A percentile compares a stretch with the other conserved stretches of the same genome.
Evolutionary conservation across 148 eudicot species (phyloP).

Genomic region (Cornus controversa): DNA sequence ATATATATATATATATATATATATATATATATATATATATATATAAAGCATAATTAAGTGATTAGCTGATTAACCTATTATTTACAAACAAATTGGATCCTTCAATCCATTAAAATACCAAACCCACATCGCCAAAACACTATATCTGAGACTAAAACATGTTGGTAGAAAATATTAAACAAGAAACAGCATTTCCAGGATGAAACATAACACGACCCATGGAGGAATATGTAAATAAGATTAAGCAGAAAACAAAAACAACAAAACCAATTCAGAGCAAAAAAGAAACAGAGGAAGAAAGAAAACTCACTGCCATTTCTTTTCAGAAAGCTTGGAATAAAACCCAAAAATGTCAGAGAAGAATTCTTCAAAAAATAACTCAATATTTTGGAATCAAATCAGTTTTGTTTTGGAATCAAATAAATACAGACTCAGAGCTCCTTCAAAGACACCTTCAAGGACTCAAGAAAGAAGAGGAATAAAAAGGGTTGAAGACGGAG

Average conservation of each 20-base stretch:
- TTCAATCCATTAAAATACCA: not conserved
- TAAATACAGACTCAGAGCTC: not conserved
- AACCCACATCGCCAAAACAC: not conserved
- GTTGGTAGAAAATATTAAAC: not conserved
- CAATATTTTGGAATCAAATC: not conserved
- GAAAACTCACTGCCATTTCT: slow-evolving; percentile 15
- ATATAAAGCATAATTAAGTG: too few relatives aligned
- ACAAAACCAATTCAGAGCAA: not conserved
- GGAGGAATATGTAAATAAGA: too few relatives aligned
- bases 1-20: too few relatives aligned
- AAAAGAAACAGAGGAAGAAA: too few relatives aligned
- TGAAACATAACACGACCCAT: too few relatives aligned
- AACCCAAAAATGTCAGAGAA: not conserved
- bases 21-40: too few relatives aligned
- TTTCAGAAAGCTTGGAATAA: not conserved
- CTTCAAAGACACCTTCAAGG: not conserved
- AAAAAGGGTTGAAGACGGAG: not conserved
- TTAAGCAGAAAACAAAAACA: not conserved
- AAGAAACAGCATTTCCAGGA: not conserved
- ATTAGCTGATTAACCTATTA: too few relatives aligned
- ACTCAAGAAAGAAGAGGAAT: not conserved
- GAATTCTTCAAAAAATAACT: too few relatives aligned
- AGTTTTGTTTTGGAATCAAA: not conserved
- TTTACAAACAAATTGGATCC: too few relatives aligned
- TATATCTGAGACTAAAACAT: not conserved